Evolutionary conservation across 306 rosid genomes (phyloP).

Genomic region (Inga laurina): DNA sequence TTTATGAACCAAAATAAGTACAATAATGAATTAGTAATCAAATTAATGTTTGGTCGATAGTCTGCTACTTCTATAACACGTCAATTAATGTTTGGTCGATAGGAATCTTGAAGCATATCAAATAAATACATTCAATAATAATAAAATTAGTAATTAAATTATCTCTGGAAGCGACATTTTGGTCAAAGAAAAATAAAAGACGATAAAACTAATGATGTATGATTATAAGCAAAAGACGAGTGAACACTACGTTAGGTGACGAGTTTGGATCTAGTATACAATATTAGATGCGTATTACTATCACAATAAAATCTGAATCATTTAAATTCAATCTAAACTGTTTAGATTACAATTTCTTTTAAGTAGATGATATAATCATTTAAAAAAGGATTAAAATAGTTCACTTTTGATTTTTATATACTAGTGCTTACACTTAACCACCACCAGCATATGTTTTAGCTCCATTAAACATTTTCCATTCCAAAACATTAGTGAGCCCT

Average conservation of each 20-base stretch:
- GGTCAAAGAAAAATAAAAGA: neutral
- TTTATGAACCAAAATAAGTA: too few relatives aligned
- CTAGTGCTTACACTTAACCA: neutral
- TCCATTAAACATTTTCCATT: neutral
- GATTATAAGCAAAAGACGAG: neutral
- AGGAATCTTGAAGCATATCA: neutral
- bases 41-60: neutral
- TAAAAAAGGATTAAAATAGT: too few relatives aligned
- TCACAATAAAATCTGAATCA: neutral
- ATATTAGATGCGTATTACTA: neutral
- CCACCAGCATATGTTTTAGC: neutral
- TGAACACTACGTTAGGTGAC: neutral
- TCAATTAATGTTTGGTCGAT: neutral
- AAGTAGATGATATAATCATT: too few relatives aligned
- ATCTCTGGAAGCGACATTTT: neutral
- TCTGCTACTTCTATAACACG: neutral
- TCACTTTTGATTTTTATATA: too few relatives aligned
- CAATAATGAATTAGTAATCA: too few relatives aligned
- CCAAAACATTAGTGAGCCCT: neutral
- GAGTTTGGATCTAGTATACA: neutral
- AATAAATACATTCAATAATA: neutral
- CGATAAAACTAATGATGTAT: neutral
- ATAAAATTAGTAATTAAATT: neutral
- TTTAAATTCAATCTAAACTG: too few relatives aligned
- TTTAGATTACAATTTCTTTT: neutral